A percentile compares a stretch with the other conserved stretches of the same genome.
Conservation (phyloP, 2,329 filamentous ascomycete genomes). For the Phoma sp. region DNA sequence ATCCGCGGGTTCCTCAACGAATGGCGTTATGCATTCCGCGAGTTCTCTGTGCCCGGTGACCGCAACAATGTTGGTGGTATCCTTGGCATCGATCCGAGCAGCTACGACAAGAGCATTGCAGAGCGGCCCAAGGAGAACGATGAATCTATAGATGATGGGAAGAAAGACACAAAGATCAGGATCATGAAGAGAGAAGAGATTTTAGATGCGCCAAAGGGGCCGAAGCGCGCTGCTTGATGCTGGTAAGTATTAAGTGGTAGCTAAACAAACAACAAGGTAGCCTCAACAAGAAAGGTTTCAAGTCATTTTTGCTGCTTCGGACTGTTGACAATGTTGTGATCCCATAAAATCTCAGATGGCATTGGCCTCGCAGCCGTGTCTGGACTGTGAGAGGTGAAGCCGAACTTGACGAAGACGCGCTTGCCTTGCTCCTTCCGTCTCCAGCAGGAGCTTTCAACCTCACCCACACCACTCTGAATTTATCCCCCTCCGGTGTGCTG, state of each 20-base stretch:
- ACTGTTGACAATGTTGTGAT: not conserved
- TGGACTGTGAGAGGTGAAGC: not conserved
- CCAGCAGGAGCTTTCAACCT: not conserved
- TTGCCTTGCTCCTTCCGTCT: slow-evolving; percentile 16
- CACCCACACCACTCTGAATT: not conserved
- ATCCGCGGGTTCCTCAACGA: slow-evolving; percentile 91
- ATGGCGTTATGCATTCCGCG: slow-evolving; percentile 93
- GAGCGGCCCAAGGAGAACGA: slow-evolving; percentile 47
- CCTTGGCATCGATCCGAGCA: slow-evolving; percentile 67
- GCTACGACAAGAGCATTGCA: slow-evolving; percentile 58
- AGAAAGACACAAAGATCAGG: slow-evolving; percentile 45
- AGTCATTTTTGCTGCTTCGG: slow-evolving; percentile 11
- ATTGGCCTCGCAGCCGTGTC: not conserved
- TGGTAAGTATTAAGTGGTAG: not conserved
- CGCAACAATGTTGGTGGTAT: slow-evolving; percentile 78
- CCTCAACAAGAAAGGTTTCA: slow-evolving; percentile 17
- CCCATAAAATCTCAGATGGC: not conserved
- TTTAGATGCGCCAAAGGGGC: slow-evolving; percentile 46
- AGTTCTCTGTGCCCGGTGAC: slow-evolving; percentile 97
- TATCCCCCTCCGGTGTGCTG: too few species aligned
- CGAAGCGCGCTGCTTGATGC: slow-evolving; percentile 38
- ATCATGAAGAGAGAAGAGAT: slow-evolving; percentile 49
- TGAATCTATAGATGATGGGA: slow-evolving; percentile 28
- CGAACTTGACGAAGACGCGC: slow-evolving; percentile 18
- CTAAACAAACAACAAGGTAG: slow-evolving; percentile 8